Conservation (phyloP, 441 rosid genomes). For the Pelargonium citronellum region DNA sequence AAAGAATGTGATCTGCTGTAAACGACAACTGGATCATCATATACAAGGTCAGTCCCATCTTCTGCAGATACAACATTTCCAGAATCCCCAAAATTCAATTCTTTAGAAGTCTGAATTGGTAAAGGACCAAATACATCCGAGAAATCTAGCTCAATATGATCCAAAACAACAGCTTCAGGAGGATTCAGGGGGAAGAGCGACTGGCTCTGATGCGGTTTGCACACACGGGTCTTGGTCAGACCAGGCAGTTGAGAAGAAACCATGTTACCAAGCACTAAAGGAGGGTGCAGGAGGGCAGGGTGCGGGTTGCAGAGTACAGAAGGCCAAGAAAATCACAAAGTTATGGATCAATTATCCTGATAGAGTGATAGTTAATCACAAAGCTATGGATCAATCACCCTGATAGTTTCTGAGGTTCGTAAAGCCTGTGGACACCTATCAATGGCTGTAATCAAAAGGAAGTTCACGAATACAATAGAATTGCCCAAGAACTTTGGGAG, state of each 20-base stretch:
- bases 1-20: constrained; percentile 77
- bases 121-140: constrained; percentile 83
- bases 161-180: constrained; percentile 38
- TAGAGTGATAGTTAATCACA: too few species aligned
- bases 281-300: too few species aligned
- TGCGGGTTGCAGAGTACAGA: background rate
- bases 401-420: constrained; percentile 11
- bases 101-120: constrained; percentile 42
- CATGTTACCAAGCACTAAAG: constrained; percentile 33
- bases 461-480: constrained; percentile 40
- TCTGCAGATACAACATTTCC: constrained; percentile 25
- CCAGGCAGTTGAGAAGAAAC: constrained; percentile 59
- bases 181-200: constrained; percentile 41
- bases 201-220: constrained; percentile 38
- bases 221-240: constrained; percentile 29
- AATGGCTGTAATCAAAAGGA: constrained; percentile 46
- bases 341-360: background rate
- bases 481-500: constrained; percentile 59
- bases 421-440: constrained; percentile 42
- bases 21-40: constrained; percentile 64
- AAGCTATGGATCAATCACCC: background rate
- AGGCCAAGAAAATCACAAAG: background rate
- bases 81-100: constrained; percentile 25
- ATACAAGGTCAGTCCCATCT: constrained; percentile 45
- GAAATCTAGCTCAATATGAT: constrained; percentile 75